phyloP scores from a whole-genome alignment of 371 early-diverging fungal species.

The Lichtheimia ramosa region DNA sequence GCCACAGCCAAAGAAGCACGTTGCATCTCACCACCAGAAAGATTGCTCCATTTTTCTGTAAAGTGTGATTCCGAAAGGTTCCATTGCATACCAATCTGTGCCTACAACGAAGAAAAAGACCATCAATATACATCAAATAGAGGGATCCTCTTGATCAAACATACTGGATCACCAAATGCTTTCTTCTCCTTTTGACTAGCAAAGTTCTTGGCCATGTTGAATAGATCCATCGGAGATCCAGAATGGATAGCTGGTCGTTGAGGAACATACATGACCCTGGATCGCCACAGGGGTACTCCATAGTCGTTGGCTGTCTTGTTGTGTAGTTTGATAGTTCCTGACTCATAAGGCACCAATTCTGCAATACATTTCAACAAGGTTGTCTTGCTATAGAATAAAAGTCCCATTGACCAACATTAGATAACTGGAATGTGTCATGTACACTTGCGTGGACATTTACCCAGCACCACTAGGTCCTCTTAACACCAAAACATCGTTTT shows the following conservation, averaged over 20 bases:
- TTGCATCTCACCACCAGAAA: slow-evolving; percentile 92
- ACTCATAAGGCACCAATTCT: slow-evolving; percentile 67
- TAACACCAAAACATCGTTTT: slow-evolving; percentile 62
- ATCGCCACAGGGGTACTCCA: slow-evolving; percentile 77
- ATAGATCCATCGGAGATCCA: slow-evolving; percentile 75
- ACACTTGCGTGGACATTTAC: slow-evolving; percentile 30
- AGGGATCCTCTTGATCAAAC: slow-evolving; percentile 4
- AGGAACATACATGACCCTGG: slow-evolving; percentile 84
- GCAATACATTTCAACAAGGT: slow-evolving; percentile 85
- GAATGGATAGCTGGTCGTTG: slow-evolving; percentile 77
- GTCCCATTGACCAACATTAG: neutral
- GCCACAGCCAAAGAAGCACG: slow-evolving; percentile 82
- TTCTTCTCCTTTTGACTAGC: slow-evolving; percentile 49
- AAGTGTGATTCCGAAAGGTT: slow-evolving; percentile 68
- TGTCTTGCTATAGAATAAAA: slow-evolving; percentile 60
- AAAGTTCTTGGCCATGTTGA: slow-evolving; percentile 59
- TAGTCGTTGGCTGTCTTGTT: slow-evolving; percentile 61
- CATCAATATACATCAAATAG: neutral
- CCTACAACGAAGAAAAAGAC: slow-evolving; percentile 9
- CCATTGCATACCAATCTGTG: slow-evolving; percentile 66
- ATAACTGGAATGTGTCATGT: neutral
- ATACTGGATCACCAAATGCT: slow-evolving; percentile 59
- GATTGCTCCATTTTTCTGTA: slow-evolving; percentile 70
- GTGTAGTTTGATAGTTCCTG: slow-evolving; percentile 57
- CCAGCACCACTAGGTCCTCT: slow-evolving; percentile 78